phyloP scores from a whole-genome alignment of 2,329 filamentous ascomycete genomes.

The Diaporthe sp. region DNA sequence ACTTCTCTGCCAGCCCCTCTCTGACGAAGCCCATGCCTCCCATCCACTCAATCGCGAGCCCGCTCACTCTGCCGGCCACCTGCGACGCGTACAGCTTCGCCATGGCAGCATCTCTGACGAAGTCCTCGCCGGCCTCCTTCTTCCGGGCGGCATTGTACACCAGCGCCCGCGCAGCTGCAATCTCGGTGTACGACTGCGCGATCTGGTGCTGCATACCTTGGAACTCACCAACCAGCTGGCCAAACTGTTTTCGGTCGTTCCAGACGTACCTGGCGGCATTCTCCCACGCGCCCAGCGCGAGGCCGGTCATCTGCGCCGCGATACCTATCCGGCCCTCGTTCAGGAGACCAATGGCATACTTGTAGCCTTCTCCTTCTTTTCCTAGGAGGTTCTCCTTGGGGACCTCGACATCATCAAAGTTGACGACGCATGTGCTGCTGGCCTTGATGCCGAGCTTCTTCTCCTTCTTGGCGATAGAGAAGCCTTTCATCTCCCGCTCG shows the following conservation, averaged over 20 bases:
- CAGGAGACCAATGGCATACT: conserved; percentile 92
- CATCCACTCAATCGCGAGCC: conserved; percentile 97
- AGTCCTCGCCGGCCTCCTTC: conserved; percentile 97
- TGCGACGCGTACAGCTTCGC: conserved; percentile 96
- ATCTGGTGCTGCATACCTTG: conserved; percentile 99
- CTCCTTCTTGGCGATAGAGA: conserved; percentile 98
- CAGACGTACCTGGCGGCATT: conserved; percentile 96
- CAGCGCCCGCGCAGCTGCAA: conserved; percentile 87
- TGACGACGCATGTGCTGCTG: conserved; percentile 95
- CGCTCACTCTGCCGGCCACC: conserved; percentile 87
- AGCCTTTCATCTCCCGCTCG: conserved; percentile 88
- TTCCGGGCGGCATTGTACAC: conserved; percentile 97
- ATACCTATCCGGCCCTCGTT: conserved; percentile 99
- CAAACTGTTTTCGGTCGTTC: conserved; percentile 99
- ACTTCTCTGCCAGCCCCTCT: conserved; percentile 97
- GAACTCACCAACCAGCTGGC: conserved; percentile 92
- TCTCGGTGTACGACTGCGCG: conserved; percentile 94
- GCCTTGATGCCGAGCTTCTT: conserved; percentile 99
- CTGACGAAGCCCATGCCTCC: conserved; percentile 98
- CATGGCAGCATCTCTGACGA: conserved; percentile 97
- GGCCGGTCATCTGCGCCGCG: conserved; percentile 97
- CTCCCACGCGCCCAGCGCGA: conserved; percentile 93
- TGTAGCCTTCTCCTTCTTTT: conserved; percentile 92
- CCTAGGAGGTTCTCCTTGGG: conserved; percentile 90
- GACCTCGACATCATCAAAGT: conserved; percentile 95